A percentile compares a stretch with the other conserved stretches of the same genome.
Evolutionary conservation across 805 yeast species (phyloP).

Genomic region (Candida incommunis): DNA sequence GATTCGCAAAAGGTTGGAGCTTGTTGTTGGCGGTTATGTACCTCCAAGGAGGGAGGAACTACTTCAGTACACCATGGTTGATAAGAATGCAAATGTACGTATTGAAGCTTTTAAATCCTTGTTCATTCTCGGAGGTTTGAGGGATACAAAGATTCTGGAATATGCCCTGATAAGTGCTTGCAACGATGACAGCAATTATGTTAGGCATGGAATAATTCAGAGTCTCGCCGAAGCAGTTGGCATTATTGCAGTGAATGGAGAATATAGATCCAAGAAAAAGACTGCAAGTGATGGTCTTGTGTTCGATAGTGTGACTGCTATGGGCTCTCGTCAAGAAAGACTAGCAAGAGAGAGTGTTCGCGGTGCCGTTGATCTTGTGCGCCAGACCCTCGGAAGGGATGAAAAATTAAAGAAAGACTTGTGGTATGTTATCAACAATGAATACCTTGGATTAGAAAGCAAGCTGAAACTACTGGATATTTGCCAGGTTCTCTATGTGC

Average conservation of each 20-base stretch:
- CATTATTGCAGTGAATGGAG: slow-evolving; percentile 51
- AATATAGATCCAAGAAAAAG: slow-evolving; percentile 8
- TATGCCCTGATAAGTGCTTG: slow-evolving; percentile 47
- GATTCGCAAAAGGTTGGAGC: slow-evolving; percentile 40
- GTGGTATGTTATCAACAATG: slow-evolving; percentile 52
- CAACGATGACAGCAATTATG: slow-evolving; percentile 38
- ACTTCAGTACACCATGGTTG: slow-evolving; percentile 35
- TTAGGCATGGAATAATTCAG: slow-evolving; percentile 36
- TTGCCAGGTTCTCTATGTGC: slow-evolving; percentile 49
- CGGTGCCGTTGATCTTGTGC: slow-evolving; percentile 51
- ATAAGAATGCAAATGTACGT: slow-evolving; percentile 38
- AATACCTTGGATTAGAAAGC: slow-evolving; percentile 45
- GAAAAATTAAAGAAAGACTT: slow-evolving; percentile 41
- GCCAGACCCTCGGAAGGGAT: slow-evolving; percentile 40
- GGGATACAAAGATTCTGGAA: slow-evolving; percentile 42
- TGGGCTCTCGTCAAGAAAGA: slow-evolving; percentile 39
- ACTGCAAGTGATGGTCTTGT: slow-evolving; percentile 12
- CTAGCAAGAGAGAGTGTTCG: slow-evolving; percentile 48
- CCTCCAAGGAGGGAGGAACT: slow-evolving; percentile 40
- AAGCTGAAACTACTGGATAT: slow-evolving; percentile 51
- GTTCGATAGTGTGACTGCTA: slow-evolving; percentile 8
- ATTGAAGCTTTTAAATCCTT: slow-evolving; percentile 58
- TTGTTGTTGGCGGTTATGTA: slow-evolving; percentile 43
- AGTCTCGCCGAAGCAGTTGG: slow-evolving; percentile 42
- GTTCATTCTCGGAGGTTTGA: slow-evolving; percentile 62